phyloP scores from a whole-genome alignment of 805 yeast genomes.

The Lipomyces starkeyi region DNA sequence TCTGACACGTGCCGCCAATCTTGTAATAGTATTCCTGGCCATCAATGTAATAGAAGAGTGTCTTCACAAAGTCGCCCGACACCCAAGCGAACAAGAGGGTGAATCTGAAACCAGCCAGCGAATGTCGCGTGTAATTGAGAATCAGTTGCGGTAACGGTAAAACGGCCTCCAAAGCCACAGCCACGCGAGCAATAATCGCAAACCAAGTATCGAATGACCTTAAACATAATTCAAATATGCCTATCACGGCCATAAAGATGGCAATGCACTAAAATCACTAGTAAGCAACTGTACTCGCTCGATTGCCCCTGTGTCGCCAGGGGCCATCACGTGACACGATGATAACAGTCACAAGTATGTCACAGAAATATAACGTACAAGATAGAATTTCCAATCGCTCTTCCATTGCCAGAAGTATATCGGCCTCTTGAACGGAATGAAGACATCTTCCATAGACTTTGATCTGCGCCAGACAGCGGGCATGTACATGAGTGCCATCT shows the following conservation, averaged over 20 bases:
- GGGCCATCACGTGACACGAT: constrained; percentile 3
- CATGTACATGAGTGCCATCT: constrained; percentile 58
- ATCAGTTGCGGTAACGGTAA: constrained; percentile 59
- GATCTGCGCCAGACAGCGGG: constrained; percentile 36
- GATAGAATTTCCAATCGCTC: constrained; percentile 56
- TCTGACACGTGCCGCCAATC: constrained; percentile 72
- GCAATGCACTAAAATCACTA: constrained; percentile 54
- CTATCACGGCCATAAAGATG: constrained; percentile 52
- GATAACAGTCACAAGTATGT: not conserved
- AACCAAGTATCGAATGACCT: constrained; percentile 51
- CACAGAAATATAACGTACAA: constrained; percentile 17
- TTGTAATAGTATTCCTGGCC: constrained; percentile 55
- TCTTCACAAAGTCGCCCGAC: constrained; percentile 83
- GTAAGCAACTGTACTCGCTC: not conserved
- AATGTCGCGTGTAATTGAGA: constrained; percentile 77
- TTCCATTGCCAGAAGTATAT: constrained; percentile 88
- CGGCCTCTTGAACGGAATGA: constrained; percentile 52
- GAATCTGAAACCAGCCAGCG: constrained; percentile 78
- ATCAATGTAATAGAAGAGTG: constrained; percentile 75
- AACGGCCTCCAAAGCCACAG: constrained; percentile 60
- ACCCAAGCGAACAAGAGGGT: constrained; percentile 83
- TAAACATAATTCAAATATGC: constrained; percentile 52
- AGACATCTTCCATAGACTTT: constrained; percentile 28
- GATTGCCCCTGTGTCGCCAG: not conserved
- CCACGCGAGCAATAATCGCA: constrained; percentile 62